These are phyloP conservation scores for Podaxis sp. DNA, from an alignment of 768 basidiomycete species.

Conservation along the genomic window DNA sequence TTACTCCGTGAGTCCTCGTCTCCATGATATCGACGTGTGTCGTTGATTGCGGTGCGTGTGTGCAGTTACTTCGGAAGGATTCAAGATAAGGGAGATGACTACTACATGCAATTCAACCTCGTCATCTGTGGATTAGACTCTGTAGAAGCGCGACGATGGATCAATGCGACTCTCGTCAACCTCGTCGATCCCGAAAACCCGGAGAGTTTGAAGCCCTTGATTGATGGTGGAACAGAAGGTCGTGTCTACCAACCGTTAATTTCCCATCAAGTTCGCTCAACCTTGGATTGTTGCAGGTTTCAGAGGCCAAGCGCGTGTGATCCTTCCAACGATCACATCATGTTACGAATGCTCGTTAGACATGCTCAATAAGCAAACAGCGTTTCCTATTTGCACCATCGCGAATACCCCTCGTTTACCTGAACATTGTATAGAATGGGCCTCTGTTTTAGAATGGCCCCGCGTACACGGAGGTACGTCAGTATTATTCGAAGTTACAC, in stretches of 20 bases:
- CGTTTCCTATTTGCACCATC: constrained; percentile 98
- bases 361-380: constrained; percentile 96
- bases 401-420: constrained; percentile 97
- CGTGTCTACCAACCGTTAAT: background rate
- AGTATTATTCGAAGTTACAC: background rate
- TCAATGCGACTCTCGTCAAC: constrained; percentile 95
- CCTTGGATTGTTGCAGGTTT: constrained; percentile 57
- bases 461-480: constrained; percentile 75
- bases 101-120: constrained; percentile 95
- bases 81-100: constrained; percentile 93
- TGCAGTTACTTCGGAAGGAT: constrained; percentile 93
- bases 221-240: constrained; percentile 99
- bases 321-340: constrained; percentile 89
- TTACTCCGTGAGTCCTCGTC: constrained; percentile 75
- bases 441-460: constrained; percentile 99
- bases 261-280: background rate
- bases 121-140: constrained; percentile 98
- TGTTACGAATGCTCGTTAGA: constrained; percentile 99
- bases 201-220: constrained; percentile 92
- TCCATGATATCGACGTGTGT: background rate
- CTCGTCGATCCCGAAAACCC: constrained; percentile 91
- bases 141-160: constrained; percentile 96
- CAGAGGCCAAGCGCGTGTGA: constrained; percentile 97
- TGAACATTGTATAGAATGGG: constrained; percentile 99
- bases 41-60: constrained; percentile 2